Percentiles rank a stretch among this genome's conserved stretches.
Conservation (phyloP, 345 rosid genomes). For the Rubroshorea leprosula region DNA sequence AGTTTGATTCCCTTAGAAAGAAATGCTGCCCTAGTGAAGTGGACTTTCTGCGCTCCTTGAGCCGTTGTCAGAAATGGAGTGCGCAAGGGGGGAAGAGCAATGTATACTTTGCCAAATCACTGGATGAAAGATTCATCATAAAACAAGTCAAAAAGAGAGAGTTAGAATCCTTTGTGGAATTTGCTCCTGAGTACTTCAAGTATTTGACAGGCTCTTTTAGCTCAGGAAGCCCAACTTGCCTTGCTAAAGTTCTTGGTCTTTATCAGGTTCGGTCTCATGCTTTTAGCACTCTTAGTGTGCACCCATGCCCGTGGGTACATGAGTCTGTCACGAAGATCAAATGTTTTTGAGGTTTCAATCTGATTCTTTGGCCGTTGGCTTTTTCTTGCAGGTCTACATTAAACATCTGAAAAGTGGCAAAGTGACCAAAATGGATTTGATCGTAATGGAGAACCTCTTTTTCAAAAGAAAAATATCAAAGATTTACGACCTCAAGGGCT, state of each 20-base stretch:
- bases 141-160: constrained; percentile 89
- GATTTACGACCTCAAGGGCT: constrained; percentile 93
- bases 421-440: constrained; percentile 87
- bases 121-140: constrained; percentile 91
- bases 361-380: constrained; percentile 12
- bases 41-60: constrained; percentile 79
- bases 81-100: constrained; percentile 99
- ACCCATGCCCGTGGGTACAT: too few species aligned
- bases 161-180: constrained; percentile 86
- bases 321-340: too few species aligned
- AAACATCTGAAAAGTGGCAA: constrained; percentile 77
- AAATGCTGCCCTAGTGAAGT: constrained; percentile 75
- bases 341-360: background rate
- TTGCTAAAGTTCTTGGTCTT: constrained; percentile 92
- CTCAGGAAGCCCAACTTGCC: constrained; percentile 89
- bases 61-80: constrained; percentile 84
- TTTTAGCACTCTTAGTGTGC: background rate
- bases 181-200: constrained; percentile 77
- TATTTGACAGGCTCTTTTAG: constrained; percentile 41
- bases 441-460: constrained; percentile 99
- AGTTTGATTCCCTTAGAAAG: constrained; percentile 73
- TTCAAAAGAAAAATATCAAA: constrained; percentile 61
- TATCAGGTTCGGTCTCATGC: constrained; percentile 67
- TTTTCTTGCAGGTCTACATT: constrained; percentile 63
- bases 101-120: constrained; percentile 86